A percentile compares a stretch with the other conserved stretches of the same genome.
Evolutionary conservation across 2,329 filamentous ascomycete genomes (phyloP).

Genomic region (Pseudogymnoascus sp.): DNA sequence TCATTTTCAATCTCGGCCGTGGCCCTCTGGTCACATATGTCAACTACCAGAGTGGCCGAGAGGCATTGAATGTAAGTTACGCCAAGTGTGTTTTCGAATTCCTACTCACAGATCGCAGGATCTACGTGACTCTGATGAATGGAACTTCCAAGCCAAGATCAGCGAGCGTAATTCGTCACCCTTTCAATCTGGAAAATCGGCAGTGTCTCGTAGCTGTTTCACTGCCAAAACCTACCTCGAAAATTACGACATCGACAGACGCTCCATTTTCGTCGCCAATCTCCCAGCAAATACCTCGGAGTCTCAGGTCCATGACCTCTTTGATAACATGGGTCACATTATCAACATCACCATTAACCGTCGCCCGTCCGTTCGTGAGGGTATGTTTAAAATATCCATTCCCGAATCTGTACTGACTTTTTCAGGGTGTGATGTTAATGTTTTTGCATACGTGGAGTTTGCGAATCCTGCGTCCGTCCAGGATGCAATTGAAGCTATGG

Average conservation of each 20-base stretch:
- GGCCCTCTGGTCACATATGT: slow-evolving; percentile 42
- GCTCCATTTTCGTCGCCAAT: slow-evolving; percentile 41
- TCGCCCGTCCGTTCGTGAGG: slow-evolving; percentile 24
- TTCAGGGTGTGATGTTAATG: slow-evolving; percentile 25
- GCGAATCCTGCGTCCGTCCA: slow-evolving; percentile 18
- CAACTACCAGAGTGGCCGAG: slow-evolving; percentile 42
- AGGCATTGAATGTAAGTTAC: slow-evolving; percentile 39
- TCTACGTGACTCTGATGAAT: slow-evolving; percentile 22
- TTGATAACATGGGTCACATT: slow-evolving; percentile 34
- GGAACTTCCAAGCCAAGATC: slow-evolving; percentile 20
- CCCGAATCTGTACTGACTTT: slow-evolving; percentile 15
- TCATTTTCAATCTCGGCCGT: slow-evolving; percentile 25
- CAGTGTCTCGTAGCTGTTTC: background rate
- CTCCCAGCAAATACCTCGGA: slow-evolving; percentile 34
- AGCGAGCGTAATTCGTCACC: background rate
- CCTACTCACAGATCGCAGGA: slow-evolving; percentile 15
- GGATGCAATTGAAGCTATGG: slow-evolving; percentile 19
- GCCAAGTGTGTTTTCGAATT: background rate
- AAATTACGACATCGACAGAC: slow-evolving; percentile 36
- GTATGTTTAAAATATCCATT: slow-evolving; percentile 17
- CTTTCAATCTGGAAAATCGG: background rate
- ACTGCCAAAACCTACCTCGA: slow-evolving; percentile 23
- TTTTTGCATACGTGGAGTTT: slow-evolving; percentile 32
- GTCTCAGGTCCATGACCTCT: slow-evolving; percentile 31
- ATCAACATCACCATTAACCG: slow-evolving; percentile 28